These are phyloP conservation scores for Suaeda aralocaspica DNA, from an alignment of 148 eudicot genomes.

Conservation along the genomic window DNA sequence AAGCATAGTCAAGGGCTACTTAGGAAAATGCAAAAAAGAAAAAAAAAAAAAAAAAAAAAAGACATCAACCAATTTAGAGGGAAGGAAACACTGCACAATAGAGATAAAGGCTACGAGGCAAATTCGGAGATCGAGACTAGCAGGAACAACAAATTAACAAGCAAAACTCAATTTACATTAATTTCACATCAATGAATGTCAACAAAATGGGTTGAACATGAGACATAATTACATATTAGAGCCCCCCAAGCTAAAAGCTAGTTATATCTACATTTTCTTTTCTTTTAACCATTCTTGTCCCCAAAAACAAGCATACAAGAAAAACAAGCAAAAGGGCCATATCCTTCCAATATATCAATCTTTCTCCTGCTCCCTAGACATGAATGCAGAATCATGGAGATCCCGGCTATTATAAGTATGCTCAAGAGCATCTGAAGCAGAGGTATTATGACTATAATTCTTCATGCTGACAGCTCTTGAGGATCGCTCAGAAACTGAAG, in stretches of 20 bases:
- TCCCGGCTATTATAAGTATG: conserved; percentile 17
- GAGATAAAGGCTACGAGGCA: too few species aligned
- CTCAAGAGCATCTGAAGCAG: conserved; percentile 16
- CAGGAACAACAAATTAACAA: neutral
- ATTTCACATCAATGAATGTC: conserved; percentile 12
- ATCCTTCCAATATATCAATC: neutral
- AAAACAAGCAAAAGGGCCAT: conserved; percentile 11
- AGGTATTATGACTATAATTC: neutral
- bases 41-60: too few species aligned
- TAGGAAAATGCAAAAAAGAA: too few species aligned
- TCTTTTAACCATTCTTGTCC: neutral
- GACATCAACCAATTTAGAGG: too few species aligned
- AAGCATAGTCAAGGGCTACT: too few species aligned
- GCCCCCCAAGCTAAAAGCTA: conserved; percentile 19
- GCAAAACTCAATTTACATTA: too few species aligned
- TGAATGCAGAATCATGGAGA: conserved; percentile 27
- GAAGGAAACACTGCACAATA: too few species aligned
- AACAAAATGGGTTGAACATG: conserved; percentile 26
- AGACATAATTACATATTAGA: conserved; percentile 22
- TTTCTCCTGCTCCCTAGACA: conserved; percentile 21
- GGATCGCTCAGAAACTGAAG: conserved; percentile 40
- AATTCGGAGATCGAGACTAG: neutral
- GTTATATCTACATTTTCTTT: conserved; percentile 24
- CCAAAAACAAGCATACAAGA: conserved; percentile 16
- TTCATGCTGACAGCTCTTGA: conserved; percentile 6